Percentiles rank a stretch among this genome's conserved stretches.
Evolutionary conservation across 139 green algal species (phyloP).

Genomic region (Monoraphidium neglectum): DNA sequence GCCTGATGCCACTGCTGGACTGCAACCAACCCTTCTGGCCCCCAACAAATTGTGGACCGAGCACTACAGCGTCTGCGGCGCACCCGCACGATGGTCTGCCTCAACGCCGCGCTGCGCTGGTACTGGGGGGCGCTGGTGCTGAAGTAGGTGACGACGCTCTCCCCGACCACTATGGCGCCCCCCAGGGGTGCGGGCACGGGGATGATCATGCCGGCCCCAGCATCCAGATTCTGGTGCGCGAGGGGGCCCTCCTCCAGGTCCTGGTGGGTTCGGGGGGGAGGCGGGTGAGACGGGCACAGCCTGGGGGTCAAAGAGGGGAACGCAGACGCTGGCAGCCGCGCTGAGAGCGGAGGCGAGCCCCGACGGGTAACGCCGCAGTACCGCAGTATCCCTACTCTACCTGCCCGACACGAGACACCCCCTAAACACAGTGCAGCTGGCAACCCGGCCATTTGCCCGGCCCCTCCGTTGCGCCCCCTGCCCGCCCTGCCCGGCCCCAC

Average conservation of each 20-base stretch:
- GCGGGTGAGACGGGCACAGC: neutral
- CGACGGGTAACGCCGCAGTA: too few species aligned
- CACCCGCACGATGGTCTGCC: conserved; percentile 39
- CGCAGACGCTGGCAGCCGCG: too few species aligned
- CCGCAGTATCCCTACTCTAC: too few species aligned
- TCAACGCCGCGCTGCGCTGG: conserved; percentile 35
- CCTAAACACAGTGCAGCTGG: too few species aligned
- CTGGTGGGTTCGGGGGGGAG: conserved; percentile 40
- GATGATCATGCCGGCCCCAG: conserved; percentile 77
- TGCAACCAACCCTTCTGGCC: conserved; percentile 1
- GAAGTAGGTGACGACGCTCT: conserved; percentile 83
- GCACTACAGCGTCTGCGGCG: neutral
- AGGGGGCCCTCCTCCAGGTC: conserved; percentile 81
- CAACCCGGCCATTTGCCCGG: too few species aligned
- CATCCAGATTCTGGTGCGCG: conserved; percentile 83
- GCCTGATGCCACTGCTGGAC: conserved; percentile 11
- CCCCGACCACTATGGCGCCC: conserved; percentile 85
- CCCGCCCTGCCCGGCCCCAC: neutral
- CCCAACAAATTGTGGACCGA: too few species aligned
- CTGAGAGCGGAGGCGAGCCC: too few species aligned
- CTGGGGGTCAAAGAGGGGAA: neutral
- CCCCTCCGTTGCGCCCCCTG: neutral
- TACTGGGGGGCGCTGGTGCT: conserved; percentile 1
- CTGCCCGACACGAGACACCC: too few species aligned
- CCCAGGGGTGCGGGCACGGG: conserved; percentile 79